Evolutionary conservation across 768 basidiomycete genomes (phyloP), one percentile per base, ranked within the genome.

Genomic region (Lactarius indigo): DNA sequence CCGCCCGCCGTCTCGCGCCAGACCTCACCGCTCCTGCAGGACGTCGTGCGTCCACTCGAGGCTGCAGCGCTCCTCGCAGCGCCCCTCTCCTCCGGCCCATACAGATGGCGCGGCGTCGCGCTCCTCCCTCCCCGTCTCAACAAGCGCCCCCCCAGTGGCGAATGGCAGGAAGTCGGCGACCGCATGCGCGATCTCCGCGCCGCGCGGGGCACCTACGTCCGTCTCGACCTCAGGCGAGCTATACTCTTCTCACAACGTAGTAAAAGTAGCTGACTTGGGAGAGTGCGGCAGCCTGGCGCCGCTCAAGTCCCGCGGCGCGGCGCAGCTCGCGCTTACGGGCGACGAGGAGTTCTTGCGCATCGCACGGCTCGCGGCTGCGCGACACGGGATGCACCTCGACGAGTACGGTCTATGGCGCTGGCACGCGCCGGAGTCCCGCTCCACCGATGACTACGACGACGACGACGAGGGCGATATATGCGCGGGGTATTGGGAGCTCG

Each of bases 331-430:
- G 15, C 70, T 84, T 26, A 90, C 88, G 2, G 89, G 88, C 10
- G 86, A 88, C 71, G 50, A 57, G 0, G 78, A 79, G 30, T 87
- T 88, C 72, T 74, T 76, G 50, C 75, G 77, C 58, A 75, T 81
- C 50, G 66, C 84, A 2, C 78, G 78, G 37, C 72, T 69, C 26
- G 76, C 77, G 44, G 89, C 89, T 0, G 61, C 71, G 7, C 77
- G 75, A 54, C 70, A 78, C 2, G 83, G 82, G 18, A 70, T 88
- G 71, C 77, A 81, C 39, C 78, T 90, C 33, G 83, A 87, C 69
- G 85, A 87, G 69, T 83, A 79, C 68, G 89, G 89, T 15, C 76
- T 90, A 4, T 90, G 89, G 89, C 78, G 75, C 59, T 88, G 86
- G 85, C 76, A 75, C 37, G 57, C 66, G 6, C 28, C 63, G 0